Conservation (phyloP, 345 rosid genomes). For the Toxicodendron radicans region DNA sequence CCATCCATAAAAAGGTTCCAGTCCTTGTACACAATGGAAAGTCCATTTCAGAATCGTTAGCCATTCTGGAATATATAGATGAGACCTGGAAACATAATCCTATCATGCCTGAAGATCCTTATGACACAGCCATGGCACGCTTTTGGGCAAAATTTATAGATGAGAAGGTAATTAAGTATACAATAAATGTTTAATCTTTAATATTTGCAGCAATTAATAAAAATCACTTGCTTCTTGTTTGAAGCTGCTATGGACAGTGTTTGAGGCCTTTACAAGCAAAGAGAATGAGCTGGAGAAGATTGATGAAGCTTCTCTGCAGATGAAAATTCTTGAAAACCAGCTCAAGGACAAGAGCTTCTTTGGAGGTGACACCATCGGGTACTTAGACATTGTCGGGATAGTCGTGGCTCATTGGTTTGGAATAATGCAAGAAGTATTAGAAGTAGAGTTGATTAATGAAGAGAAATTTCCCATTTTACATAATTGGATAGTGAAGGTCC, state of each 20-base stretch:
- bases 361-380: constrained; percentile 29
- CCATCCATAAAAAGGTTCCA: constrained; percentile 40
- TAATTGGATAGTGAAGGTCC: constrained; percentile 29
- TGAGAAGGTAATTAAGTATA: constrained; percentile 23
- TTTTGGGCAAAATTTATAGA: constrained; percentile 40
- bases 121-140: constrained; percentile 34
- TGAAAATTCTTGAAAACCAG: constrained; percentile 31
- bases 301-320: constrained; percentile 24
- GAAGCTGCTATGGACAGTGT: constrained; percentile 3
- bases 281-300: constrained; percentile 19
- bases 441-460: constrained; percentile 24
- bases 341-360: constrained; percentile 33
- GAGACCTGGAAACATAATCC: constrained; percentile 42
- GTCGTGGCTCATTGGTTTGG: constrained; percentile 30
- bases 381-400: constrained; percentile 32
- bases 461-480: constrained; percentile 18
- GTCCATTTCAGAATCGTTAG: constrained; percentile 30
- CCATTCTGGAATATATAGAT: constrained; percentile 43
- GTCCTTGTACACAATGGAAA: constrained; percentile 39
- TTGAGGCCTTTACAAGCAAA: neutral
- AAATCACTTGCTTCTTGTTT: neutral
- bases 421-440: constrained; percentile 25
- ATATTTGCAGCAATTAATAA: neutral
- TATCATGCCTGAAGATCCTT: constrained; percentile 41
- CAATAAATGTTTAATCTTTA: no score